These are phyloP conservation scores for Mitosporidium daphniae DNA, from an alignment of 371 early-diverging fungal species.

Conservation along the genomic window DNA sequence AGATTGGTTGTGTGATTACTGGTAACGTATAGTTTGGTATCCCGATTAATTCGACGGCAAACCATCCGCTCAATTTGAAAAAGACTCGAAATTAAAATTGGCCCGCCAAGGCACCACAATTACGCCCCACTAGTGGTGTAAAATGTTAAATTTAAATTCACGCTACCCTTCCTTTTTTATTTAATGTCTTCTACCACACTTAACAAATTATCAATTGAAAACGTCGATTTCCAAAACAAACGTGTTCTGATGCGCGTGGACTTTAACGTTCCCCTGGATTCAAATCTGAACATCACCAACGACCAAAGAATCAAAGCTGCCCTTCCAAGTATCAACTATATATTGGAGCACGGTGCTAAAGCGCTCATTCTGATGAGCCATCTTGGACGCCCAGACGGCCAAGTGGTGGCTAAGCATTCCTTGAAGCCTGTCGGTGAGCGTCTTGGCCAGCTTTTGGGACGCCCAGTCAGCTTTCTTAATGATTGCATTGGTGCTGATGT, in stretches of 20 bases:
- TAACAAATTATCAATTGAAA: conserved; percentile 1
- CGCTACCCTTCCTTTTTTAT: too few species aligned
- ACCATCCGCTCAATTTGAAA: too few species aligned
- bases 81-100: too few species aligned
- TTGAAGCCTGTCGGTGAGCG: conserved; percentile 61
- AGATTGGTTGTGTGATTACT: too few species aligned
- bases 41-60: too few species aligned
- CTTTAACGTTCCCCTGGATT: conserved; percentile 90
- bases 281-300: conserved; percentile 54
- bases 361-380: conserved; percentile 81
- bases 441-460: conserved; percentile 29
- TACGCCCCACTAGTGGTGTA: too few species aligned
- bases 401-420: conserved; percentile 43
- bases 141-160: too few species aligned
- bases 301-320: conserved; percentile 82
- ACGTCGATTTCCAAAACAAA: conserved; percentile 3
- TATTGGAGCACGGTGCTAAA: conserved; percentile 39
- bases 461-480: conserved; percentile 47
- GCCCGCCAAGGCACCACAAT: too few species aligned
- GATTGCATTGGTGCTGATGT: conserved; percentile 67
- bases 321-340: conserved; percentile 66
- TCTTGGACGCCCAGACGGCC: conserved; percentile 85
- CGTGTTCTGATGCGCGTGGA: conserved; percentile 26
- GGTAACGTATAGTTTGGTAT: too few species aligned
- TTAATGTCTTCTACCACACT: too few species aligned